phyloP scores from a whole-genome alignment of 2,329 filamentous ascomycete species.

The Chaetomiaceae sp. region DNA sequence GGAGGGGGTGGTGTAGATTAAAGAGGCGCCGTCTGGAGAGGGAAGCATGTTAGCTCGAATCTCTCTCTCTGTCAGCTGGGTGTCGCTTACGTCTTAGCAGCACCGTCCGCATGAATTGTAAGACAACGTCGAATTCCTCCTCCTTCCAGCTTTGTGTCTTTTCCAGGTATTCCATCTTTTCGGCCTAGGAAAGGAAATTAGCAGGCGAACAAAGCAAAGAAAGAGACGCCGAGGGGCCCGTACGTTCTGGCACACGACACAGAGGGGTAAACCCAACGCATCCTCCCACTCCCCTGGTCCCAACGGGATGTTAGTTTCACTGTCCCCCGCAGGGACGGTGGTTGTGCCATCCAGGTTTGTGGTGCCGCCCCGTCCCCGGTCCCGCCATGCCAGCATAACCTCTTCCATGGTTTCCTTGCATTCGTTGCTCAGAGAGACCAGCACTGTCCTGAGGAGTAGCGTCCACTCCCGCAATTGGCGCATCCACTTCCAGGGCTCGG shows the following conservation, averaged over 20 bases:
- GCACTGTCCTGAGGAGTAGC: constrained; percentile 70
- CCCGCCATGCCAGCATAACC: constrained; percentile 73
- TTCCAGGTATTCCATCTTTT: constrained; percentile 86
- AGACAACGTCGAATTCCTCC: constrained; percentile 90
- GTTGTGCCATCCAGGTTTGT: constrained; percentile 58
- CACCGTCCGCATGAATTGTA: constrained; percentile 87
- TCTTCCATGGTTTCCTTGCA: constrained; percentile 83
- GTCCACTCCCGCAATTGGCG: constrained; percentile 87
- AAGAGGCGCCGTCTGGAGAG: constrained; percentile 66
- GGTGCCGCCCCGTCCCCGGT: constrained; percentile 63
- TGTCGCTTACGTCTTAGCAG: constrained; percentile 69
- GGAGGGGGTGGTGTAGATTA: constrained; percentile 79
- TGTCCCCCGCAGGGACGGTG: constrained; percentile 55
- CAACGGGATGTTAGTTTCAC: constrained; percentile 67
- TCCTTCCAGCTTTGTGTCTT: constrained; percentile 91
- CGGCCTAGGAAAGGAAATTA: constrained; percentile 51
- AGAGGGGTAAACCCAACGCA: constrained; percentile 77
- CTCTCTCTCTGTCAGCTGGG: neutral
- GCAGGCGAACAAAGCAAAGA: neutral
- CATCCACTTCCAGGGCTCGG: constrained; percentile 88
- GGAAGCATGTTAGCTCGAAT: constrained; percentile 17
- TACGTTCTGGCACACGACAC: constrained; percentile 94
- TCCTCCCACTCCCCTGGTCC: constrained; percentile 94
- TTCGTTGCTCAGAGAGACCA: constrained; percentile 67
- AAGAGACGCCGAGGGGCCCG: constrained; percentile 29